These are phyloP conservation scores for Arctostaphylos glauca DNA, from an alignment of 148 eudicot species.

Conservation along the genomic window DNA sequence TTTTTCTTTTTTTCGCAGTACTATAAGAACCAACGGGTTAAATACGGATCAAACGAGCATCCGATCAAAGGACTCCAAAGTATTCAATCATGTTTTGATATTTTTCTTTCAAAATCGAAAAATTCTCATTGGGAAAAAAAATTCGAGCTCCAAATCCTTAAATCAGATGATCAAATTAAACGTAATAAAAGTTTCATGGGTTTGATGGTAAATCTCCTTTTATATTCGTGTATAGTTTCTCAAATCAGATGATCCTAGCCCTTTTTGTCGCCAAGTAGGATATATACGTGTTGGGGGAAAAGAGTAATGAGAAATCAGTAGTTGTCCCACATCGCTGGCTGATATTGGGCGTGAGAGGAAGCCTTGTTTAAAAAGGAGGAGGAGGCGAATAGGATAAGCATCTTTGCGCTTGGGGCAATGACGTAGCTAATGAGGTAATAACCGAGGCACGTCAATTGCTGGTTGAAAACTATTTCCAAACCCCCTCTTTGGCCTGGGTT, in stretches of 20 bases:
- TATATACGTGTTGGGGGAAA: neutral
- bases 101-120: too few relatives aligned
- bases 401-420: slow-evolving; percentile 38
- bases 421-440: slow-evolving; percentile 33
- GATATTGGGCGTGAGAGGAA: neutral
- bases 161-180: neutral
- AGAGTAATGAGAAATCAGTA: too few relatives aligned
- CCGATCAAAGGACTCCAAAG: too few relatives aligned
- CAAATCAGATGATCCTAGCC: neutral
- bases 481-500: slow-evolving; percentile 29
- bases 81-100: too few relatives aligned
- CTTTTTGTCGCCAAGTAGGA: neutral
- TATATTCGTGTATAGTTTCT: neutral
- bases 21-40: too few relatives aligned
- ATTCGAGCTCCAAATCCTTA: neutral
- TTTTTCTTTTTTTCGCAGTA: too few relatives aligned
- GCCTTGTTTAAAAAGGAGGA: neutral
- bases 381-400: too few relatives aligned
- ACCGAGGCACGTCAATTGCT: slow-evolving; percentile 41
- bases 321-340: neutral
- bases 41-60: too few relatives aligned
- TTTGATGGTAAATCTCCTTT: neutral
- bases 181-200: too few relatives aligned
- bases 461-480: slow-evolving; percentile 45
- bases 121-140: too few relatives aligned